These are phyloP conservation scores for Endoconidiophora polonica DNA, from an alignment of 2,329 filamentous ascomycete genomes.

Conservation along the genomic window DNA sequence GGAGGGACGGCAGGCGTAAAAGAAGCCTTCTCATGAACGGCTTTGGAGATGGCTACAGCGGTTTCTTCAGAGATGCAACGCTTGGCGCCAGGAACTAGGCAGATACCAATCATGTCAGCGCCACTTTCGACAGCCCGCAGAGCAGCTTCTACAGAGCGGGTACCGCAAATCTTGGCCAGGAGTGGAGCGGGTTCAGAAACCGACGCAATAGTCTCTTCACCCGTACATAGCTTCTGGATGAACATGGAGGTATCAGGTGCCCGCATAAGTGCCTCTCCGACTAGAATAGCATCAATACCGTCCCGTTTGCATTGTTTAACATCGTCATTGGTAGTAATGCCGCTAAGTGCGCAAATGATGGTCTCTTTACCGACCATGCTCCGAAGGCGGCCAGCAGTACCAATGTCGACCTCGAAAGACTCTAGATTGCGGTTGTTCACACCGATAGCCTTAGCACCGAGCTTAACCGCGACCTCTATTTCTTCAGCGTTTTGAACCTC, in stretches of 20 bases:
- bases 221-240: slow-evolving; percentile 66
- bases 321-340: slow-evolving; percentile 77
- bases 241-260: slow-evolving; percentile 69
- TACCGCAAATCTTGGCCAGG: slow-evolving; percentile 91
- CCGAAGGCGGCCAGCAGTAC: slow-evolving; percentile 77
- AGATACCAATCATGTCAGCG: slow-evolving; percentile 86
- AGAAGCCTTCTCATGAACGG: slow-evolving; percentile 38
- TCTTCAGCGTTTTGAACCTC: slow-evolving; percentile 92
- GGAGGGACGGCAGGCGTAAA: slow-evolving; percentile 16
- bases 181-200: slow-evolving; percentile 28
- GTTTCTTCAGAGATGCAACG: slow-evolving; percentile 65
- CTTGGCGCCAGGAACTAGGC: slow-evolving; percentile 66
- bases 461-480: slow-evolving; percentile 71
- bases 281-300: slow-evolving; percentile 81
- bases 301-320: slow-evolving; percentile 76
- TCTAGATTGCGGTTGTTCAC: slow-evolving; percentile 96
- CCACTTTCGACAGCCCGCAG: slow-evolving; percentile 66
- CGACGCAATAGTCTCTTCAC: slow-evolving; percentile 21
- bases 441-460: slow-evolving; percentile 82
- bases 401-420: slow-evolving; percentile 90
- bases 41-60: slow-evolving; percentile 63
- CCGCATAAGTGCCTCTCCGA: slow-evolving; percentile 92
- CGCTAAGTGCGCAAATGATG: slow-evolving; percentile 83
- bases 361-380: slow-evolving; percentile 72
- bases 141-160: slow-evolving; percentile 66